Percentiles rank a stretch among this genome's conserved stretches.
Evolutionary conservation across 805 yeast genomes (phyloP).

Genomic region (Suhomyces emberorum): DNA sequence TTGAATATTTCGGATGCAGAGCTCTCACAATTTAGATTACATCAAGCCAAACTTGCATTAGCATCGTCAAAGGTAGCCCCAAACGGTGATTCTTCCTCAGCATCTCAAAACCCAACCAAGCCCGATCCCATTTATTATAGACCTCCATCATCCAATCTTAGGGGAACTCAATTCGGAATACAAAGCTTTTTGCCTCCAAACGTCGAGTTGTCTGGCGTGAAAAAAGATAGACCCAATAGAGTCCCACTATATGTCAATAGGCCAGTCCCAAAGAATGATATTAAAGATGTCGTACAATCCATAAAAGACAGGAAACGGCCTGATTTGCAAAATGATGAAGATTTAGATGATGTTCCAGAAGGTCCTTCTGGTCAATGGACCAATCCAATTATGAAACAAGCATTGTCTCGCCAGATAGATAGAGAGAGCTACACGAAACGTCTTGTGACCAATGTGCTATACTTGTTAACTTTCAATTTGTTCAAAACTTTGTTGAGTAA

Average conservation of each 20-base stretch:
- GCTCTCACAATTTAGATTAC: conserved; percentile 3
- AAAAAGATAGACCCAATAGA: neutral
- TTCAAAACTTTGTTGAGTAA: conserved; percentile 6
- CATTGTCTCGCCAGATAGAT: conserved; percentile 43
- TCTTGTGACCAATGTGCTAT: conserved; percentile 25
- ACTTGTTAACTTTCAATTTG: conserved; percentile 27
- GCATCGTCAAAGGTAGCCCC: conserved; percentile 1
- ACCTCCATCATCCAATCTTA: conserved; percentile 27
- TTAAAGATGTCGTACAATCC: neutral
- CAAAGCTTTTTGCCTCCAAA: conserved; percentile 26
- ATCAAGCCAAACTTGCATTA: conserved; percentile 1
- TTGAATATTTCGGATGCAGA: neutral
- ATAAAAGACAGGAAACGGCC: neutral
- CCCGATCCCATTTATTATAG: conserved; percentile 26
- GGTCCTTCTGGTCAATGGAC: conserved; percentile 29
- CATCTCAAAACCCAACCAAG: conserved; percentile 9
- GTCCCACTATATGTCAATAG: conserved; percentile 7
- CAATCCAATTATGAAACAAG: conserved; percentile 43
- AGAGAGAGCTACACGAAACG: conserved; percentile 34
- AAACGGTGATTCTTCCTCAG: neutral
- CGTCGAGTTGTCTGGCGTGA: conserved; percentile 1
- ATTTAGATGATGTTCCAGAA: conserved; percentile 3
- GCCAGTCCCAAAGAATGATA: neutral
- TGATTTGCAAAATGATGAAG: conserved; percentile 6
- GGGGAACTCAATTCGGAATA: conserved; percentile 25